phyloP scores from a whole-genome alignment of 257 asterid genomes.

The Salvia rosmarinus region DNA sequence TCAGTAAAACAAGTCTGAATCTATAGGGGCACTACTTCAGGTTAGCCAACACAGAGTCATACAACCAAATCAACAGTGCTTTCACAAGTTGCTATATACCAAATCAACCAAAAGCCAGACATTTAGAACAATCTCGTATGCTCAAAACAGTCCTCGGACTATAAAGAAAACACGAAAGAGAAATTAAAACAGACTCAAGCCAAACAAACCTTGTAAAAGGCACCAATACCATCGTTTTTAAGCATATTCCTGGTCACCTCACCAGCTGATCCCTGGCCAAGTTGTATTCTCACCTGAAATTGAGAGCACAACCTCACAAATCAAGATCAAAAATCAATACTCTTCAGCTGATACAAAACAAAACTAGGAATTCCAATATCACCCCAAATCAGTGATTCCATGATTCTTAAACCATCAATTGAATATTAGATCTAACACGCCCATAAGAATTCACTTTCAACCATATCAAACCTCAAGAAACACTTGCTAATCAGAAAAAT shows the following conservation, averaged over 20 bases:
- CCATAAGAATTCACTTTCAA: conserved; percentile 15
- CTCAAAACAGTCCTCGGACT: neutral
- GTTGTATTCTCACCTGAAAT: conserved; percentile 90
- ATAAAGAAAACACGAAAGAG: neutral
- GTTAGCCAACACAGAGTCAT: neutral
- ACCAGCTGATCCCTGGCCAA: conserved; percentile 97
- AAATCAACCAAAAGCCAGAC: conserved; percentile 11
- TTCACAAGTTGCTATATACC: neutral
- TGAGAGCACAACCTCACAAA: conserved; percentile 16
- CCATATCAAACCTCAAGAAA: neutral
- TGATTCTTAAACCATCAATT: neutral
- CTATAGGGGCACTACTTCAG: neutral
- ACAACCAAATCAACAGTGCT: neutral
- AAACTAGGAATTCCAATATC: conserved; percentile 1
- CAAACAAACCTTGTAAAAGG: conserved; percentile 84
- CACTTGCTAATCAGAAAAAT: conserved; percentile 3
- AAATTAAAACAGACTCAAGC: neutral
- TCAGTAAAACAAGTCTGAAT: neutral
- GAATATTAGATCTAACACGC: conserved; percentile 34
- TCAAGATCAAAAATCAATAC: conserved; percentile 25
- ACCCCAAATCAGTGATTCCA: neutral
- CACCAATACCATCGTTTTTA: conserved; percentile 87
- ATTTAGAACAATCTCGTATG: neutral
- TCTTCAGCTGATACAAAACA: conserved; percentile 25
- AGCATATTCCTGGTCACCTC: conserved; percentile 80